Evolutionary conservation across 208 protist genomes (phyloP).

Genomic region (Trypanosoma platydactyli): DNA sequence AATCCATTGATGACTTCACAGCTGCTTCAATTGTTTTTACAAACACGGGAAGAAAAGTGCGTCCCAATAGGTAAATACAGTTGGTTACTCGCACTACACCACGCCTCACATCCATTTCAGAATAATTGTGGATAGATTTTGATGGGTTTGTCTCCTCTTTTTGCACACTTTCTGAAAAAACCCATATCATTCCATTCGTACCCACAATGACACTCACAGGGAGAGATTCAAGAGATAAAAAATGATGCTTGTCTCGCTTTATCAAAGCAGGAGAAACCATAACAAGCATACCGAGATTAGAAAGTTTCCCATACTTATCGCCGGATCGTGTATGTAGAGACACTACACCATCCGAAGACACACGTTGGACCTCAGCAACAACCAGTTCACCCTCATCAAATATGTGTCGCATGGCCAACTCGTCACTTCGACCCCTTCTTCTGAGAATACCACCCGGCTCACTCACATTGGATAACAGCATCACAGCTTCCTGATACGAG

Average conservation of each 20-base stretch:
- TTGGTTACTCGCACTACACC: constrained; percentile 70
- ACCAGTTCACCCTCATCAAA: constrained; percentile 96
- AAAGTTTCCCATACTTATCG: constrained; percentile 84
- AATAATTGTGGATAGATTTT: constrained; percentile 1
- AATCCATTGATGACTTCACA: constrained; percentile 51
- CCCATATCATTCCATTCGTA: constrained; percentile 90
- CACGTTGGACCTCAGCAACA: constrained; percentile 94
- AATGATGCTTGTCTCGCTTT: constrained; percentile 81
- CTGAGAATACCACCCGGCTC: constrained; percentile 96
- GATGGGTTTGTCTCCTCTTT: neutral
- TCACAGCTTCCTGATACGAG: constrained; percentile 86
- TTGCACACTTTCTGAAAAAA: constrained; percentile 84
- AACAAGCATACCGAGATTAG: constrained; percentile 55
- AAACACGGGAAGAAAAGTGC: constrained; percentile 52
- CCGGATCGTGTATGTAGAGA: constrained; percentile 93
- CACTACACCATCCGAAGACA: constrained; percentile 89
- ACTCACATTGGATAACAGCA: constrained; percentile 97
- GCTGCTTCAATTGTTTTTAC: constrained; percentile 51
- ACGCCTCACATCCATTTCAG: constrained; percentile 32
- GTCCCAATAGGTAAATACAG: constrained; percentile 64
- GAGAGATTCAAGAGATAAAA: constrained; percentile 46
- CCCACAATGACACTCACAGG: constrained; percentile 57
- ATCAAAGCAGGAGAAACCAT: constrained; percentile 68
- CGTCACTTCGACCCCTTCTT: constrained; percentile 88
- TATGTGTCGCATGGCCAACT: constrained; percentile 94